Percentiles rank a stretch among this genome's conserved stretches.
Conservation (phyloP, 176 grass and related monocot species). For the Alopecurus myosuroides region DNA sequence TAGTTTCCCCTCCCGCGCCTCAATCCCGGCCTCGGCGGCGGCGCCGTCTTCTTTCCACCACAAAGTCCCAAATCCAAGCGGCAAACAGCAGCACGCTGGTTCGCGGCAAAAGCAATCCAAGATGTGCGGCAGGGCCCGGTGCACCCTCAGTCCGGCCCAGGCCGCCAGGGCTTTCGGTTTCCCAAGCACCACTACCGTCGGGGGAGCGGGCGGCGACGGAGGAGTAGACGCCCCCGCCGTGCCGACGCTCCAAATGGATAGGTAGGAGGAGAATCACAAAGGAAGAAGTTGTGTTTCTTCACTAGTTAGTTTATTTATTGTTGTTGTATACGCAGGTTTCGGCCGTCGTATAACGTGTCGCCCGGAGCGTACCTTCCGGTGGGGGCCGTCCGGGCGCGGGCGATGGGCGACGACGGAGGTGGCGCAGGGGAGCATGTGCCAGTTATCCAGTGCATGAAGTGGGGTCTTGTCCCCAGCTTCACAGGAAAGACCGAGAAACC, state of each 20-base stretch:
- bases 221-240: constrained; percentile 36
- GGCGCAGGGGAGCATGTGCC: constrained; percentile 19
- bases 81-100: not conserved
- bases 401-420: not conserved
- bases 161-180: constrained; percentile 61
- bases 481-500: constrained; percentile 77
- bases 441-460: constrained; percentile 85
- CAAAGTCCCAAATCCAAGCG: not conserved
- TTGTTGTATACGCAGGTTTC: constrained; percentile 46
- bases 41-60: not conserved
- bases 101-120: not conserved
- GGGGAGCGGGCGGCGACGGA: not conserved
- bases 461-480: constrained; percentile 94
- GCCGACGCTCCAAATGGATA: constrained; percentile 18
- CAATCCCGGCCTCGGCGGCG: not conserved
- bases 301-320: not conserved
- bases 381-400: constrained; percentile 10
- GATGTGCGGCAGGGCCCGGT: constrained; percentile 88
- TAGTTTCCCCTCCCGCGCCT: constrained; percentile 34
- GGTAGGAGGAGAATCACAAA: not conserved
- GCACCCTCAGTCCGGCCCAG: constrained; percentile 55
- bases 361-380: constrained; percentile 77
- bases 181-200: constrained; percentile 5
- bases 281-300: not conserved
- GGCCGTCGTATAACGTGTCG: constrained; percentile 72